Percentiles rank a stretch among this genome's conserved stretches.
phyloP scores from a whole-genome alignment of 305 asterid species.

The Ajuga reptans region DNA sequence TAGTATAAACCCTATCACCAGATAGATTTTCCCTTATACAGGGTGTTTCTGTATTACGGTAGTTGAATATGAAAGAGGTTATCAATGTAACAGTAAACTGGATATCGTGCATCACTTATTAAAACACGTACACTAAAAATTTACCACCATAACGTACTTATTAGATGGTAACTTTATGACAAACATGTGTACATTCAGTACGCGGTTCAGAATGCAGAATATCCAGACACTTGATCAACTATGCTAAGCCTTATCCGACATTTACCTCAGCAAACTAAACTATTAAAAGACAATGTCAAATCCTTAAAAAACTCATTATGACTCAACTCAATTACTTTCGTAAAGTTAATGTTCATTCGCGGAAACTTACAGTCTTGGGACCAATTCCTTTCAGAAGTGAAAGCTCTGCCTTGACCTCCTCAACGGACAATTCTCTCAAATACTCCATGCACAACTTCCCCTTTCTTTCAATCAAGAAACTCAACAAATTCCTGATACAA shows the following conservation, averaged over 20 bases:
- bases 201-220: not conserved
- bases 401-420: slow-evolving; percentile 73
- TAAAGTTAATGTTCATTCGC: not conserved
- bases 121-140: not conserved
- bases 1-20: not conserved
- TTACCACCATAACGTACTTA: too few relatives aligned
- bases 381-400: slow-evolving; percentile 76
- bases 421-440: slow-evolving; percentile 54
- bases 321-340: not conserved
- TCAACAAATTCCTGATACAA: slow-evolving; percentile 65
- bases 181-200: not conserved
- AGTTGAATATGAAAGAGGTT: not conserved
- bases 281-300: not conserved
- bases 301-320: not conserved
- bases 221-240: too few relatives aligned
- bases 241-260: too few relatives aligned
- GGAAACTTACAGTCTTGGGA: slow-evolving; percentile 65
- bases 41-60: not conserved
- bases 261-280: not conserved
- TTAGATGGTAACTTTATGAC: too few relatives aligned
- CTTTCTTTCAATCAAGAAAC: slow-evolving; percentile 42
- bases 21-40: not conserved
- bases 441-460: slow-evolving; percentile 83
- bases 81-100: not conserved
- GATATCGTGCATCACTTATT: not conserved